Conservation (phyloP, 176 grass and related monocot species). For the Elaeis guineensis region DNA sequence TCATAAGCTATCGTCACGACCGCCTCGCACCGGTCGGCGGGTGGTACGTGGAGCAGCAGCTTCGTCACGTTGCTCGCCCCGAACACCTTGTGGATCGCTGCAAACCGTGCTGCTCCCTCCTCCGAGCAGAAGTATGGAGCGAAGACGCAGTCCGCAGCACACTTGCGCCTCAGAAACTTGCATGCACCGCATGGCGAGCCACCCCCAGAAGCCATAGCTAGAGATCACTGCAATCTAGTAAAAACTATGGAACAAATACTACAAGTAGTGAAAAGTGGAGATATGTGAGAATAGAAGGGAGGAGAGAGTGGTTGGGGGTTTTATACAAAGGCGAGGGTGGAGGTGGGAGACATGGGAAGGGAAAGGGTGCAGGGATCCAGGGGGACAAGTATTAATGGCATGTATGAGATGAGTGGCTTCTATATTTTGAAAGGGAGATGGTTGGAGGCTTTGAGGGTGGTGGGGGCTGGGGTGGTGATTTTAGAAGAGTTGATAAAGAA, state of each 20-base stretch:
- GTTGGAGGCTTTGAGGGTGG: too few relatives aligned
- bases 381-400: conserved; percentile 2
- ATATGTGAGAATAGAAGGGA: not conserved
- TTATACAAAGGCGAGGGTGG: not conserved
- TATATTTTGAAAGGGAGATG: not conserved
- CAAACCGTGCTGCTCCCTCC: not conserved
- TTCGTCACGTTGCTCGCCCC: conserved; percentile 8
- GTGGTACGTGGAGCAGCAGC: not conserved
- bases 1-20: conserved; percentile 1
- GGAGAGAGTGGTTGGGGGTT: not conserved
- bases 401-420: not conserved
- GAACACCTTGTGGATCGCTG: conserved; percentile 6
- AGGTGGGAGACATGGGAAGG: not conserved
- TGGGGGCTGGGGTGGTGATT: not conserved
- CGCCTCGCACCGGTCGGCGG: conserved; percentile 1
- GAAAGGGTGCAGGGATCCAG: not conserved
- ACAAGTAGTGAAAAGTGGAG: not conserved
- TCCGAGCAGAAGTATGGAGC: conserved; percentile 5
- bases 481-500: too few relatives aligned
- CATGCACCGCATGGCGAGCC: not conserved
- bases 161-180: conserved; percentile 7
- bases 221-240: not conserved
- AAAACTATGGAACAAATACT: not conserved
- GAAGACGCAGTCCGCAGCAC: not conserved
- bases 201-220: too few relatives aligned